Evolutionary conservation across 495 filamentous ascomycete species (phyloP).

Genomic region (Penicillium diatomitis): DNA sequence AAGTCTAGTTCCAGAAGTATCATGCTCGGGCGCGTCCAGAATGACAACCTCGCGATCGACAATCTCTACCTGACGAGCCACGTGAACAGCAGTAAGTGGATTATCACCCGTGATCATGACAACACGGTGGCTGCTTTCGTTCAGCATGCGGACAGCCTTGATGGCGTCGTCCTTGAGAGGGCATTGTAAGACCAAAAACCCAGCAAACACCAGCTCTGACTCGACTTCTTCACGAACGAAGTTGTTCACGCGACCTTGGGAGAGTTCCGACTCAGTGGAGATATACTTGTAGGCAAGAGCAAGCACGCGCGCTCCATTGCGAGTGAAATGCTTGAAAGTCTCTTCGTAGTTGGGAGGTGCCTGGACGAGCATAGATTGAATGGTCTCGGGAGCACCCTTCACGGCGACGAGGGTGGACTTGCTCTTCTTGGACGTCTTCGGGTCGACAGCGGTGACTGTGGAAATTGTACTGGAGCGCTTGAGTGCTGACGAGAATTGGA

Average conservation of each 20-base stretch:
- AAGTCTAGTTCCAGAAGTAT: slow-evolving; percentile 67
- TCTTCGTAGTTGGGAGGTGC: slow-evolving; percentile 89
- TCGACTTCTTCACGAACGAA: slow-evolving; percentile 90
- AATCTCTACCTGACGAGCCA: slow-evolving; percentile 93
- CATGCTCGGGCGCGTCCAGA: slow-evolving; percentile 88
- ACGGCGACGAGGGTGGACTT: slow-evolving; percentile 85
- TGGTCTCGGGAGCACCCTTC: slow-evolving; percentile 96
- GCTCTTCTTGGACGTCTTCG: slow-evolving; percentile 58
- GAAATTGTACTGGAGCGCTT: slow-evolving; percentile 95
- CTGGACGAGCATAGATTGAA: slow-evolving; percentile 79
- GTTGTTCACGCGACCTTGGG: slow-evolving; percentile 79
- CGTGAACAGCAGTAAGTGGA: slow-evolving; percentile 90
- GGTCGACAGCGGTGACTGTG: slow-evolving; percentile 58
- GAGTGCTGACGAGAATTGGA: slow-evolving; percentile 95
- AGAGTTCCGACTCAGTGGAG: slow-evolving; percentile 67
- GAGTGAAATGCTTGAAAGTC: slow-evolving; percentile 95
- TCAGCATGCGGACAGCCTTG: slow-evolving; percentile 89
- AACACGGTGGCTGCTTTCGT: slow-evolving; percentile 95
- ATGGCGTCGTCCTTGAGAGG: slow-evolving; percentile 96
- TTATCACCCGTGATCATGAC: slow-evolving; percentile 99
- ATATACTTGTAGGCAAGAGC: slow-evolving; percentile 92
- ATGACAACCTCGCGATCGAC: slow-evolving; percentile 93
- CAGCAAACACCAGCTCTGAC: slow-evolving; percentile 74
- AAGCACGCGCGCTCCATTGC: slow-evolving; percentile 87
- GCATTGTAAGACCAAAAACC: slow-evolving; percentile 91